Conservation (phyloP, 345 rosid species). For the Arabis alpina region DNA sequence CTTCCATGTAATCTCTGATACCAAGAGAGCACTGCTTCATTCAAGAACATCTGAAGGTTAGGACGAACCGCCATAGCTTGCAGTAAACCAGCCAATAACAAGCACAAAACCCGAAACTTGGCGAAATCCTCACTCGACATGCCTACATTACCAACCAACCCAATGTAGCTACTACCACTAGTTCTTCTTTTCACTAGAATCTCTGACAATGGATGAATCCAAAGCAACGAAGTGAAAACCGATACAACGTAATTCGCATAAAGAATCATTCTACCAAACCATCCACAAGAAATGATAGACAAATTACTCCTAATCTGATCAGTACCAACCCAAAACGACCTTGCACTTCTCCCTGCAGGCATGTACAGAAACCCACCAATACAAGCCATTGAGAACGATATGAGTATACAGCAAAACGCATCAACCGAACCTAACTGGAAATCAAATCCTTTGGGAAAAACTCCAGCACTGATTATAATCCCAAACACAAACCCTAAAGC, state of each 20-base stretch:
- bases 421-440: conserved; percentile 63
- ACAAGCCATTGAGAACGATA: conserved; percentile 67
- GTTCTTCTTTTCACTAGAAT: conserved; percentile 48
- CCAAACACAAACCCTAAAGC: conserved; percentile 65
- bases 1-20: conserved; percentile 90
- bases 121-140: conserved; percentile 51
- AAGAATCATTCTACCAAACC: conserved; percentile 70
- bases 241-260: conserved; percentile 52
- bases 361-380: conserved; percentile 63
- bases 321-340: conserved; percentile 93
- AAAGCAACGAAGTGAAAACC: conserved; percentile 71
- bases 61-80: conserved; percentile 73
- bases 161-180: neutral
- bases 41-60: conserved; percentile 86
- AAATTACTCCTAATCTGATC: conserved; percentile 76
- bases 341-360: conserved; percentile 75
- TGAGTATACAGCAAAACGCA: conserved; percentile 54
- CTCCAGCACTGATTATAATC: conserved; percentile 54
- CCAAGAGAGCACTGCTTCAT: conserved; percentile 89
- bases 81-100: conserved; percentile 57
- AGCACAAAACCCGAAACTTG: conserved; percentile 57
- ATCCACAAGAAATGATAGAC: conserved; percentile 74
- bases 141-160: conserved; percentile 71
- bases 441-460: conserved; percentile 53
- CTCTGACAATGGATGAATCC: conserved; percentile 76